A percentile compares a stretch with the other conserved stretches of the same genome.
Evolutionary conservation across 2,329 filamentous ascomycete species (phyloP).

Genomic region (Pseudocercospora cruenta): DNA sequence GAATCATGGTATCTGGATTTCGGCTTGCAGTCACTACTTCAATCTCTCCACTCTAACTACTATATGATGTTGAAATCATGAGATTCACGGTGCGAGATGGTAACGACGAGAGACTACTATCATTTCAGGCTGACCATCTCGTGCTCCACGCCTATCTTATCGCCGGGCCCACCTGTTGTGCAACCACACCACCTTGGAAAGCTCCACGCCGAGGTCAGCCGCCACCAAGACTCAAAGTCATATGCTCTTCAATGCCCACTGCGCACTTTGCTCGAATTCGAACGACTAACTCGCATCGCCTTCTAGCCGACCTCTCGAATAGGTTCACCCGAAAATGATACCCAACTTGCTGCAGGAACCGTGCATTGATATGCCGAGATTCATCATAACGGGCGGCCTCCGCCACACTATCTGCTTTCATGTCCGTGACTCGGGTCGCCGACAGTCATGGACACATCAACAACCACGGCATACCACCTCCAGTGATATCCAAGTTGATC

Average conservation of each 20-base stretch:
- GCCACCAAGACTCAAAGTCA: background rate
- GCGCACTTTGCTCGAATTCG: background rate
- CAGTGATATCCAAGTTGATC: background rate
- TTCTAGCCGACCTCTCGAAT: background rate
- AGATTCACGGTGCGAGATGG: too few species aligned
- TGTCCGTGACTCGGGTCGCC: background rate
- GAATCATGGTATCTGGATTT: background rate
- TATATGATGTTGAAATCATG: too few species aligned
- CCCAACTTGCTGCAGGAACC: background rate
- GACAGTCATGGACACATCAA: background rate
- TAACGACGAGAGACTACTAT: too few species aligned
- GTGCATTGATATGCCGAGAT: background rate
- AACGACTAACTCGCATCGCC: background rate
- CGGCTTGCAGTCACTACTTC: too few species aligned
- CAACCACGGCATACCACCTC: background rate
- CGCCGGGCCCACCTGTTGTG: background rate
- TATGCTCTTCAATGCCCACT: constrained; percentile 1
- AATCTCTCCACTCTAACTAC: background rate
- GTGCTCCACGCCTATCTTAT: too few species aligned
- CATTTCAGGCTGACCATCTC: too few species aligned
- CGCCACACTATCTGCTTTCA: background rate
- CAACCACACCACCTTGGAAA: background rate
- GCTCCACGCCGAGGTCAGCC: background rate
- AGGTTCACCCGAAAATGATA: background rate
- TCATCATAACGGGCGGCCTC: background rate